Evolutionary conservation across 2,329 filamentous ascomycete species (phyloP).

Genomic region (Talaromyces albobiverticillius): DNA sequence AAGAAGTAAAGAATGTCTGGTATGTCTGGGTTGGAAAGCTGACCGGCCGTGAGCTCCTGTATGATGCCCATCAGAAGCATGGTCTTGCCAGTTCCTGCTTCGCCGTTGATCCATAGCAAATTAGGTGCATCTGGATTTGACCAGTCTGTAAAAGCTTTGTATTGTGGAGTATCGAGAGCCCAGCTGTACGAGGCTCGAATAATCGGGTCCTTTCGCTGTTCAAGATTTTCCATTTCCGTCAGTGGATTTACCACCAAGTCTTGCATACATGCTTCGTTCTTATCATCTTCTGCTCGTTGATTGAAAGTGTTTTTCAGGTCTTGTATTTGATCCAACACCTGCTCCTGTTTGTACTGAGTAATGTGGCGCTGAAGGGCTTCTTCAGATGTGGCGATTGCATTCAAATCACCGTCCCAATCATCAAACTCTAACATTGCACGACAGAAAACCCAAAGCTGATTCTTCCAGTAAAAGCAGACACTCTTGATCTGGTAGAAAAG

Average conservation of each 20-base stretch:
- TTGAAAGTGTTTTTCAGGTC: background rate
- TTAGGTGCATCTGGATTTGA: background rate
- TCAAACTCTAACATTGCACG: constrained; percentile 30
- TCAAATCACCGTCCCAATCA: constrained; percentile 33
- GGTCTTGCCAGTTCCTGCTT: constrained; percentile 26
- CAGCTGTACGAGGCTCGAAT: background rate
- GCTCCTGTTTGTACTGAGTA: background rate
- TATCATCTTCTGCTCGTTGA: background rate
- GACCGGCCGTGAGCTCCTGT: constrained; percentile 25
- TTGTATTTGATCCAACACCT: background rate
- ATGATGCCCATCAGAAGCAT: constrained; percentile 25
- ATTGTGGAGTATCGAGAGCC: constrained; percentile 21
- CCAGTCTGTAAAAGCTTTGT: background rate
- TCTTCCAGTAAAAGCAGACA: constrained; percentile 34
- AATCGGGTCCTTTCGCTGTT: constrained; percentile 20
- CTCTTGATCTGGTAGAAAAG: constrained; percentile 44
- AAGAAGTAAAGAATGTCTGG: constrained; percentile 19
- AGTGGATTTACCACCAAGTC: constrained; percentile 22
- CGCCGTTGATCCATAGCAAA: constrained; percentile 24
- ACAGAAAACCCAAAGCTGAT: constrained; percentile 25
- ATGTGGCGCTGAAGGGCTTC: background rate
- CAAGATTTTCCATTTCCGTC: constrained; percentile 22
- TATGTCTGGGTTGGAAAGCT: constrained; percentile 12
- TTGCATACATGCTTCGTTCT: background rate
- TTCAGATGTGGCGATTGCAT: constrained; percentile 18